A percentile compares a stretch with the other conserved stretches of the same genome.
Conservation (phyloP, 179 eudicot genomes). For the Sideroxylon spinosum region DNA sequence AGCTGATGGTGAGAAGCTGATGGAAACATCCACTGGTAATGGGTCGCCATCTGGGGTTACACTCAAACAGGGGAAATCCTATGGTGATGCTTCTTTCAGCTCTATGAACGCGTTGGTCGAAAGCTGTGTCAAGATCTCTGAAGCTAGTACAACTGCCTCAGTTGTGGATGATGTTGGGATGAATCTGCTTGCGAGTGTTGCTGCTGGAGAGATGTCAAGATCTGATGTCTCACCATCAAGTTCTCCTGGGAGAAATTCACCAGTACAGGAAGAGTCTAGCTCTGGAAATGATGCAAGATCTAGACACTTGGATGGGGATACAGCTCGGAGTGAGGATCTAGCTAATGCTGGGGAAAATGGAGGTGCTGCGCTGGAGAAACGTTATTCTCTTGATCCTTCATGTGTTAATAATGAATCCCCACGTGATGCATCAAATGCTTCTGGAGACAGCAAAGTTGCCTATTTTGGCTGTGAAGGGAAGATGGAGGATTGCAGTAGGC, state of each 20-base stretch:
- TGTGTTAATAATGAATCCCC: slow-evolving; percentile 19
- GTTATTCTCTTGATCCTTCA: slow-evolving; percentile 12
- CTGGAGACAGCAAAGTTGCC: not conserved
- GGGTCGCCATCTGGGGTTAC: slow-evolving; percentile 25
- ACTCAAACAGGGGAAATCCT: slow-evolving; percentile 34
- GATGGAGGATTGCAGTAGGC: not conserved
- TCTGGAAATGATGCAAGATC: slow-evolving; percentile 28
- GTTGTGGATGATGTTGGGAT: slow-evolving; percentile 78
- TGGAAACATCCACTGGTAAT: slow-evolving; percentile 21
- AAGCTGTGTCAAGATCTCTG: slow-evolving; percentile 77
- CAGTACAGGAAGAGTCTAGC: slow-evolving; percentile 32
- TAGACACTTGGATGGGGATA: slow-evolving; percentile 24
- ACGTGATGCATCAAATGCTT: not conserved
- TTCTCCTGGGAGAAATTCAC: slow-evolving; percentile 43
- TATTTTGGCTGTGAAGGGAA: not conserved
- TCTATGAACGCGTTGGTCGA: slow-evolving; percentile 84
- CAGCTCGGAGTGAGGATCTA: slow-evolving; percentile 20
- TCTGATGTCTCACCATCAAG: slow-evolving; percentile 41
- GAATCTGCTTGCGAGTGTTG: slow-evolving; percentile 97
- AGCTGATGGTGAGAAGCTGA: slow-evolving; percentile 27
- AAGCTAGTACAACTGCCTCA: slow-evolving; percentile 39
- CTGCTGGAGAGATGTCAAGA: slow-evolving; percentile 68
- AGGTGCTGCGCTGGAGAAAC: slow-evolving; percentile 15
- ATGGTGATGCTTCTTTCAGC: slow-evolving; percentile 49
- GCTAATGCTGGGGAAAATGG: slow-evolving; percentile 10